Evolutionary conservation across 257 asterid genomes (phyloP).

Genomic region (Gentiana dahurica): DNA sequence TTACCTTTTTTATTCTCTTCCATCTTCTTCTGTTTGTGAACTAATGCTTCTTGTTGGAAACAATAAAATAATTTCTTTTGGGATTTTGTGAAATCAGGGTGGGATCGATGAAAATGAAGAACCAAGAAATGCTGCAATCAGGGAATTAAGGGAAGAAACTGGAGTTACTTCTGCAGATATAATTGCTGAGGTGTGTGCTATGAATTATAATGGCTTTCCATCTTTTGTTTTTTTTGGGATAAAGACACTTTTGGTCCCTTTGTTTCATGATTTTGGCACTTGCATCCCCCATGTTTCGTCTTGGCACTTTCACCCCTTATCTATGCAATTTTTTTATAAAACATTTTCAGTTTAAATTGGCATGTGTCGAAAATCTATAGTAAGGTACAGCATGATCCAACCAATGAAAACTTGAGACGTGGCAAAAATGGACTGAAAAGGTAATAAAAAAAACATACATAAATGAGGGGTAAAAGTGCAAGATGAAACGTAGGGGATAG

Average conservation of each 20-base stretch:
- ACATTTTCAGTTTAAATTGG: too few species aligned
- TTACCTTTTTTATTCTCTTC: neutral
- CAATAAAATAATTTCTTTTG: neutral
- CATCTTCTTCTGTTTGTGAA: neutral
- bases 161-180: slow-evolving; percentile 85
- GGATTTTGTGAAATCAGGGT: slow-evolving; percentile 39
- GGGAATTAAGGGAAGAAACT: slow-evolving; percentile 93
- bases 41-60: too few species aligned
- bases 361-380: too few species aligned
- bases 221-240: neutral
- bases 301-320: too few species aligned
- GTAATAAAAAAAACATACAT: too few species aligned
- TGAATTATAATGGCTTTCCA: slow-evolving; percentile 5
- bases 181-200: slow-evolving; percentile 56
- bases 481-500: too few species aligned
- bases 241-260: too few species aligned
- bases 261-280: neutral
- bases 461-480: too few species aligned
- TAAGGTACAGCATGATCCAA: too few species aligned
- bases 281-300: neutral
- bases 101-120: slow-evolving; percentile 82
- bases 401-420: too few species aligned
- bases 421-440: too few species aligned
- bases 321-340: too few species aligned
- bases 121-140: slow-evolving; percentile 69